Percentiles rank a stretch among this genome's conserved stretches.
Conservation (phyloP, 108 stramenopile species). For the Chaetoceros tenuissimus region DNA sequence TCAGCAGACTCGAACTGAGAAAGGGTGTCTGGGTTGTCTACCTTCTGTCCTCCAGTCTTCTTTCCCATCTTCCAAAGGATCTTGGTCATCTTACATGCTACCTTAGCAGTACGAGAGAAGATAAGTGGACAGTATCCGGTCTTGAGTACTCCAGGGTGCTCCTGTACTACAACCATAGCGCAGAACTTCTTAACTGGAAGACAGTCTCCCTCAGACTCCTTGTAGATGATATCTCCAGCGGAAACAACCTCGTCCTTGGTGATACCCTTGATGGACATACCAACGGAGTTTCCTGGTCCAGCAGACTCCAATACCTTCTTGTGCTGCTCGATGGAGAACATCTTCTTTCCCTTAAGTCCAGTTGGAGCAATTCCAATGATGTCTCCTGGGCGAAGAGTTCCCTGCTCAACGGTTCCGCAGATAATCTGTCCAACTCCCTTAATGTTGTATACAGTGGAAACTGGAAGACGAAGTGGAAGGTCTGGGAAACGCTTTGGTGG, state of each 20-base stretch:
- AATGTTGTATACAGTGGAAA: slow-evolving; percentile 59
- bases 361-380: slow-evolving; percentile 38
- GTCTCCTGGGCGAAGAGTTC: slow-evolving; percentile 46
- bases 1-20: slow-evolving; percentile 77
- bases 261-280: slow-evolving; percentile 61
- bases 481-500: slow-evolving; percentile 39
- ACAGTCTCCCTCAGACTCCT: slow-evolving; percentile 45
- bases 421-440: slow-evolving; percentile 61
- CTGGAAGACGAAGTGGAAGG: slow-evolving; percentile 42
- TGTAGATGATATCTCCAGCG: slow-evolving; percentile 57
- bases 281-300: slow-evolving; percentile 57
- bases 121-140: slow-evolving; percentile 65
- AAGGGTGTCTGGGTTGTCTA: slow-evolving; percentile 70
- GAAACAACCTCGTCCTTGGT: slow-evolving; percentile 46
- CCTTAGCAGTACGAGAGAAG: slow-evolving; percentile 84
- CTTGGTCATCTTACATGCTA: slow-evolving; percentile 85
- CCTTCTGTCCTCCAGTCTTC: slow-evolving; percentile 80
- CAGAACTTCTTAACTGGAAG: slow-evolving; percentile 71
- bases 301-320: slow-evolving; percentile 43
- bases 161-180: slow-evolving; percentile 71
- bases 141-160: slow-evolving; percentile 82
- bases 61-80: slow-evolving; percentile 81
- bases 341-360: slow-evolving; percentile 43
- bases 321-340: slow-evolving; percentile 64
- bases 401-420: slow-evolving; percentile 52